A percentile compares a stretch with the other conserved stretches of the same genome.
Evolutionary conservation across 2,329 filamentous ascomycete genomes (phyloP).

Genomic region (Fusarium sarcochroum): DNA sequence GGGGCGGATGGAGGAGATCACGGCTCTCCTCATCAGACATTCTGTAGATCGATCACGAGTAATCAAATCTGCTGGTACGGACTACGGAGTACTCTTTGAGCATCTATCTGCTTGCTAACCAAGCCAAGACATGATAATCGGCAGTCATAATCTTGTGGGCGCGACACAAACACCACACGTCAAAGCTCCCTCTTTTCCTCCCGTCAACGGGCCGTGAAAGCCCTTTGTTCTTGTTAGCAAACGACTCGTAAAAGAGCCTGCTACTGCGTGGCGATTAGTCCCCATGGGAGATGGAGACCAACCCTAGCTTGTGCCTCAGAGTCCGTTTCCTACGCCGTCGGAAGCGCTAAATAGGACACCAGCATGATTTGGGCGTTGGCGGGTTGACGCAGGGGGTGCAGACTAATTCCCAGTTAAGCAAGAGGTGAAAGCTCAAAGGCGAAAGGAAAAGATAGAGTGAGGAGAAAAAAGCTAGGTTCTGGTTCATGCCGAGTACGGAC

Average conservation of each 20-base stretch:
- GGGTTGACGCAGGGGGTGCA: constrained; percentile 48
- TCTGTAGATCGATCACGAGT: not conserved
- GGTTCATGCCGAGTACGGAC: constrained; percentile 24
- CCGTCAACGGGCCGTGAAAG: constrained; percentile 23
- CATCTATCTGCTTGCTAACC: not conserved
- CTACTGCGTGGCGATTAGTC: constrained; percentile 10
- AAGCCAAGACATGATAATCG: constrained; percentile 2
- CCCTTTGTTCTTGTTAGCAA: constrained; percentile 25
- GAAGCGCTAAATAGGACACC: constrained; percentile 35
- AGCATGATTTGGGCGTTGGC: constrained; percentile 41
- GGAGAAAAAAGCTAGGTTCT: constrained; percentile 3
- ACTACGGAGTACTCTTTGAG: not conserved
- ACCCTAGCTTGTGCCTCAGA: constrained; percentile 19
- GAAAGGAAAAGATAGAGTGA: not conserved
- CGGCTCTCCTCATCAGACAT: not conserved
- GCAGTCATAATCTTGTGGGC: constrained; percentile 6
- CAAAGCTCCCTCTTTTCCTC: constrained; percentile 31
- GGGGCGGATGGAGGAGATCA: not conserved
- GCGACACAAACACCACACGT: constrained; percentile 9
- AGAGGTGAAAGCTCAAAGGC: constrained; percentile 7
- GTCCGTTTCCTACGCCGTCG: constrained; percentile 23
- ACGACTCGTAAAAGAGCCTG: constrained; percentile 16
- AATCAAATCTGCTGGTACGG: not conserved
- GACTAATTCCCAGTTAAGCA: constrained; percentile 19
- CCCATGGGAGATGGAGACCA: not conserved